Conservation (phyloP, 768 basidiomycete species). For the Lactifluus volemus region DNA sequence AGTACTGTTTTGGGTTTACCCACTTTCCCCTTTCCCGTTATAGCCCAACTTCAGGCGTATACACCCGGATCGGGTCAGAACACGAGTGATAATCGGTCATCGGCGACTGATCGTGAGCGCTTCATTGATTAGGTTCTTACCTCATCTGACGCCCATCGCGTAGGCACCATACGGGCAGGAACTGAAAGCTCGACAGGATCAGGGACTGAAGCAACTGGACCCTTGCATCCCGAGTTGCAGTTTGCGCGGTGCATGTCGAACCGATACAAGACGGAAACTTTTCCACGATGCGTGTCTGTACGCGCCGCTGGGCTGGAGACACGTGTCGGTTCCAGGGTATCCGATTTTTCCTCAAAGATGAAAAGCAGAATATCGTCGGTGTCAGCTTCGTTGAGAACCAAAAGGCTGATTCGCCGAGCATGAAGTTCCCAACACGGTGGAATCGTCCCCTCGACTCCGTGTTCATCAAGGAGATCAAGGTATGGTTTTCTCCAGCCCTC, state of each 20-base stretch:
- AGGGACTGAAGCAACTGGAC: conserved; percentile 24
- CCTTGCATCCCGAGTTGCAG: conserved; percentile 58
- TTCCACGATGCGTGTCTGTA: conserved; percentile 77
- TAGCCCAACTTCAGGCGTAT: conserved; percentile 32
- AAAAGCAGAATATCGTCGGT: conserved; percentile 47
- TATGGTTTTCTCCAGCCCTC: conserved; percentile 23
- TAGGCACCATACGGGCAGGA: conserved; percentile 26
- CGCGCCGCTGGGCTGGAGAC: conserved; percentile 80
- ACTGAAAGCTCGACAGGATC: conserved; percentile 24
- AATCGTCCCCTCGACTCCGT: conserved; percentile 44
- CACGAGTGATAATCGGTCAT: background rate
- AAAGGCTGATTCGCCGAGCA: conserved; percentile 45
- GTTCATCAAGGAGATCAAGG: conserved; percentile 56
- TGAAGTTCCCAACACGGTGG: conserved; percentile 62
- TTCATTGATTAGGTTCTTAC: background rate
- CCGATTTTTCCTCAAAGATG: conserved; percentile 63
- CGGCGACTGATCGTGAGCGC: conserved; percentile 13
- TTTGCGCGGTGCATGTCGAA: conserved; percentile 81
- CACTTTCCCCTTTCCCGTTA: conserved; percentile 15
- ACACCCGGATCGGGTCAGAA: conserved; percentile 5
- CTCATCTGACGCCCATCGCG: background rate
- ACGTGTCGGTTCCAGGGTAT: conserved; percentile 85
- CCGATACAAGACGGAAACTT: conserved; percentile 59
- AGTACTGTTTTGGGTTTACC: conserved; percentile 9
- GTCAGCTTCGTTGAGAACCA: conserved; percentile 63